Conservation (phyloP, 108 stramenopile species). For the Pelagomonas calceolata region DNA sequence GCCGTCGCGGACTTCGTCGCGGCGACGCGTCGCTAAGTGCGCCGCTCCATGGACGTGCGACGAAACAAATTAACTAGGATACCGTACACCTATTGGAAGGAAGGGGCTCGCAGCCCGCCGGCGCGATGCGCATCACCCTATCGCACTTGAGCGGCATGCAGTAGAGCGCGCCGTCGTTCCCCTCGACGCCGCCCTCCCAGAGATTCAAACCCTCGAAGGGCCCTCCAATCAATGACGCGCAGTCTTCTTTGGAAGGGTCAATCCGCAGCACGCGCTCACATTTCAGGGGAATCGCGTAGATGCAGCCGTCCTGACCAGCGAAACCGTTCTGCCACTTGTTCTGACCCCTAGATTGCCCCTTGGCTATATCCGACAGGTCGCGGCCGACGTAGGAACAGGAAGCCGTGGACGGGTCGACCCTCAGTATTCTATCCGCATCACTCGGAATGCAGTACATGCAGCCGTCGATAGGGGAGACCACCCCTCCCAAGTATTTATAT, state of each 20-base stretch:
- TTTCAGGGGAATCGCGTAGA: conserved; percentile 66
- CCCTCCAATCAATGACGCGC: conserved; percentile 46
- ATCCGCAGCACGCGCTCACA: conserved; percentile 58
- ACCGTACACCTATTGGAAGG: no score
- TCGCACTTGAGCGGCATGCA: conserved; percentile 57
- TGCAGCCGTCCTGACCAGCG: conserved; percentile 46
- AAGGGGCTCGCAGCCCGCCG: no score
- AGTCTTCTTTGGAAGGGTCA: not conserved
- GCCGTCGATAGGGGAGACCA: conserved; percentile 55
- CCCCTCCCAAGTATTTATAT: conserved; percentile 75
- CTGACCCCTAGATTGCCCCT: conserved; percentile 50
- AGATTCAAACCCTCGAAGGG: conserved; percentile 50
- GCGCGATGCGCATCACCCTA: conserved; percentile 60
- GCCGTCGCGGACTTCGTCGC: no score
- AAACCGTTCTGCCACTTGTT: conserved; percentile 86
- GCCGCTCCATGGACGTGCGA: no score
- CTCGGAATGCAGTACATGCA: conserved; percentile 64
- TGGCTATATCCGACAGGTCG: conserved; percentile 40
- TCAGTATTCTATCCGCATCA: conserved; percentile 58
- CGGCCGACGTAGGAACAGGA: conserved; percentile 37
- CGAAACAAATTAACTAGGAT: no score
- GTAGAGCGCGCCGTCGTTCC: conserved; percentile 47
- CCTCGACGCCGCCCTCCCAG: conserved; percentile 68
- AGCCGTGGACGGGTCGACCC: conserved; percentile 22
- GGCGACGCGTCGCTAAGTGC: no score